phyloP scores from a whole-genome alignment of 768 basidiomycete genomes.

The Suillus subaureus region DNA sequence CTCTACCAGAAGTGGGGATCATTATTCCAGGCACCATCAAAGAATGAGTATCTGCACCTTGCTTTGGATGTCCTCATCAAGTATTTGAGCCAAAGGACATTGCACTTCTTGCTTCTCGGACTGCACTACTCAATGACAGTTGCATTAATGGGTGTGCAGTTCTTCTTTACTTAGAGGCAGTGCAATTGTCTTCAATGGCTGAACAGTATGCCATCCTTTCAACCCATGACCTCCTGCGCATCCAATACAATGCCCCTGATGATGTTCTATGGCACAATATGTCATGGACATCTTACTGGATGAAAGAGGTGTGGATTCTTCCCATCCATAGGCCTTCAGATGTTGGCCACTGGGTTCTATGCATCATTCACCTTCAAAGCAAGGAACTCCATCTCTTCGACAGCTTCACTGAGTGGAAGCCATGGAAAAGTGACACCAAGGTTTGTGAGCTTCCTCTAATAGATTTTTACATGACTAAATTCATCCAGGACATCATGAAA shows the following conservation, averaged over 20 bases:
- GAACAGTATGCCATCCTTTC: constrained; percentile 11
- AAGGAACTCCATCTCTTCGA: constrained; percentile 33
- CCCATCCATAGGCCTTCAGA: constrained; percentile 33
- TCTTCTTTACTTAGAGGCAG: constrained; percentile 5
- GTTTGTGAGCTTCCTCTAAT: not conserved
- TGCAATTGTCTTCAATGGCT: not conserved
- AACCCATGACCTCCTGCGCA: constrained; percentile 5
- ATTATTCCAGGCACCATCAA: not conserved
- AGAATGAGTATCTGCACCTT: not conserved
- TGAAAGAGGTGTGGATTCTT: constrained; percentile 34
- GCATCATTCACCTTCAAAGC: constrained; percentile 13
- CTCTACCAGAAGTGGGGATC: not conserved
- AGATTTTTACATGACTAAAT: not conserved
- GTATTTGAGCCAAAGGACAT: constrained; percentile 10
- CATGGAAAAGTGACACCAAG: constrained; percentile 2
- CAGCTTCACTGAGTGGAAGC: constrained; percentile 24
- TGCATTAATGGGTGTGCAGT: constrained; percentile 11
- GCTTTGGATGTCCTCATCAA: not conserved
- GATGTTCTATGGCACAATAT: constrained; percentile 24
- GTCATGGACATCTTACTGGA: constrained; percentile 27
- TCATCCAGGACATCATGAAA: constrained; percentile 1
- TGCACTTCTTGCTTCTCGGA: constrained; percentile 1
- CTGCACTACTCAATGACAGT: constrained; percentile 7
- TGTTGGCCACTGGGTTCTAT: constrained; percentile 36
- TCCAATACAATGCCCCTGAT: constrained; percentile 1